Base-by-base conservation (phyloP, 257 asterid genomes). In the Solanum bukasovii region DNA sequence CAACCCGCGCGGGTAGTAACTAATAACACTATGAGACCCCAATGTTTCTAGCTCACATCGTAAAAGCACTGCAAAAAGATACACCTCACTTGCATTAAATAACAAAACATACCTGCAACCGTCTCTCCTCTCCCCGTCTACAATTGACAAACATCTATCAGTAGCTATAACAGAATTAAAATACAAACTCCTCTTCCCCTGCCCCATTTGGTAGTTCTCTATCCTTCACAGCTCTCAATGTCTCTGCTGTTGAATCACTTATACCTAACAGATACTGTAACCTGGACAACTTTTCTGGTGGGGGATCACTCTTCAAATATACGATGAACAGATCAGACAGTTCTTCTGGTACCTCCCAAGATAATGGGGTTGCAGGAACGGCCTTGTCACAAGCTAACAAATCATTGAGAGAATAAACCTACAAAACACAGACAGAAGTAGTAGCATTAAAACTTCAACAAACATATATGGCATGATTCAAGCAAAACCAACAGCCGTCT, bases 311-410 rank as follows among this genome's bases (percentile, higher is more conserved):
- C 90, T 89, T 95, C 86, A 92, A 68, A 89, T 94, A 97, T 13
- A 91, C 88, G n/a, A 94, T 90, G 91, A 91, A 96, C 21, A 97
- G 92, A 91, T 97, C 98, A 2, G 92, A 87, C 74, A 97, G 91
- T 86, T 97, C 99, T 90, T 95, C 99, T 1, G 91, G 93, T 49
- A 93, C 92, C 92, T 97, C 98, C 99, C 98, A 97, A 5, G 98
- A 93, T 87, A 95, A 52, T 42, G 99, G 94, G 11, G 89, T 91
- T 9, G 99, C 89, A 38, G 99, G 97, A 20, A 96, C 98, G 9
- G 99, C 99, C 93, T 95, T 96, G 93, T 97, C 98, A 44, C 99
- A 95, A 75, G 99, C 99, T 91, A 97, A 89, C 90, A 97, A 82
- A 90, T 97, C 96, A 86, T 97, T 96, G 46, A 97, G 95, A 8